Evolutionary conservation across 306 rosid species (phyloP), one percentile per base, ranked within the genome.

Genomic region (Prunus salicina): DNA sequence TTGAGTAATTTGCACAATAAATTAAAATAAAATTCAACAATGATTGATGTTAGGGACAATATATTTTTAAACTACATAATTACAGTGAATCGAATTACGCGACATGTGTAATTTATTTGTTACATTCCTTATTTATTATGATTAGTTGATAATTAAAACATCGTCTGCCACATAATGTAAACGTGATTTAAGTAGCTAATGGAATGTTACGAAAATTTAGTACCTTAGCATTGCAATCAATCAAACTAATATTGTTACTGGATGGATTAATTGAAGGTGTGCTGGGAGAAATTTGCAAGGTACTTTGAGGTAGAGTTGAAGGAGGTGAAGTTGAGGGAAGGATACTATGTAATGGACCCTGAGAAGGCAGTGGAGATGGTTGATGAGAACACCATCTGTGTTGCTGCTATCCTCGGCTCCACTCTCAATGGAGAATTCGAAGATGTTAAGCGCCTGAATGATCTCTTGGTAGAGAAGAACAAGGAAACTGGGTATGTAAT

Each of bases 241-340:
- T 9, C 61, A 20, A 56, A 56, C 61, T 56, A 56, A 52, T 16
- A 52, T 52, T 14, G 20, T 51, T 52, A 52, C 20, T 52, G 1
- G 12, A 73, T 77, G 79, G 15, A 79, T 46, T 46, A 9, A 9
- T 11, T 64, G 13, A 72, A 92, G 98, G 97, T 93, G 55, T 93
- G 97, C 77, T 93, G 98, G 98, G 97, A 93, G 90, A 93, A 93
- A 86, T 93, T 93, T 56, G 98, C 98, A 12, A 87, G 98, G 85
- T 93, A 93, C 93, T 93, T 93, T 5, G 98, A 93, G 78, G 98
- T 93, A 72, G 98, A 93, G 56, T 53, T 93, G 84, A 93, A 91
- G 80, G 98, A 93, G 71, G 98, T 91, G 78, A 93, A 91, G 72
- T 72, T 91, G 66, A 77, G 85, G 64, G 93, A 93, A 20, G 98